These are phyloP conservation scores for Leavenworthia alabamica DNA, from an alignment of 345 rosid genomes.

Conservation along the genomic window DNA sequence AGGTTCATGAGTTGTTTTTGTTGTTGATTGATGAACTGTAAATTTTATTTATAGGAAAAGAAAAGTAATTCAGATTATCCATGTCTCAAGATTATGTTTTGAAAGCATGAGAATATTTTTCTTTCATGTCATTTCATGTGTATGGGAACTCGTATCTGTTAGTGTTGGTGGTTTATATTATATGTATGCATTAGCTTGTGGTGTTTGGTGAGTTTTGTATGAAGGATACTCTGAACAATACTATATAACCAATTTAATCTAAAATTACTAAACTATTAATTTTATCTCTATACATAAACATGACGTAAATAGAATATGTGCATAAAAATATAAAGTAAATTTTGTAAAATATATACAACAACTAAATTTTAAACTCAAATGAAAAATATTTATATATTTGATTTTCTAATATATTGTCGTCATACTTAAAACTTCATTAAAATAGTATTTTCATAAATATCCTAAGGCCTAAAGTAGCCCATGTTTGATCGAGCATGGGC, in stretches of 20 bases:
- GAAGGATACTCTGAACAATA: neutral
- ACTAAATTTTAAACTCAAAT: too few species aligned
- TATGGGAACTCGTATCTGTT: neutral
- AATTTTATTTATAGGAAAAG: slow-evolving; percentile 15
- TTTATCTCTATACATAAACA: too few species aligned
- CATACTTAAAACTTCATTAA: neutral
- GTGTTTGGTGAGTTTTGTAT: neutral
- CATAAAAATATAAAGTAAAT: too few species aligned
- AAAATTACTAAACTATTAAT: too few species aligned
- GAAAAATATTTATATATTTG: neutral
- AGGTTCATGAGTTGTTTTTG: slow-evolving; percentile 32
- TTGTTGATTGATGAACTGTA: slow-evolving; percentile 34
- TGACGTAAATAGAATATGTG: neutral
- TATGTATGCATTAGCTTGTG: neutral
- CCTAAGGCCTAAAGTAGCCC: neutral
- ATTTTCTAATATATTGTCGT: neutral
- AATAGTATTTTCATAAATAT: neutral
- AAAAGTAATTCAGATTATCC: neutral
- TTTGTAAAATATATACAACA: too few species aligned
- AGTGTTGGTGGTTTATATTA: neutral
- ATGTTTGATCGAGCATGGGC: neutral
- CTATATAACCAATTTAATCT: neutral
- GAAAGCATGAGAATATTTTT: neutral
- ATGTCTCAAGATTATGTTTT: neutral
- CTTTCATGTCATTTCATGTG: slow-evolving; percentile 8